These are phyloP conservation scores for Pleurotus cornucopiae DNA, from an alignment of 768 basidiomycete species.

Conservation along the genomic window DNA sequence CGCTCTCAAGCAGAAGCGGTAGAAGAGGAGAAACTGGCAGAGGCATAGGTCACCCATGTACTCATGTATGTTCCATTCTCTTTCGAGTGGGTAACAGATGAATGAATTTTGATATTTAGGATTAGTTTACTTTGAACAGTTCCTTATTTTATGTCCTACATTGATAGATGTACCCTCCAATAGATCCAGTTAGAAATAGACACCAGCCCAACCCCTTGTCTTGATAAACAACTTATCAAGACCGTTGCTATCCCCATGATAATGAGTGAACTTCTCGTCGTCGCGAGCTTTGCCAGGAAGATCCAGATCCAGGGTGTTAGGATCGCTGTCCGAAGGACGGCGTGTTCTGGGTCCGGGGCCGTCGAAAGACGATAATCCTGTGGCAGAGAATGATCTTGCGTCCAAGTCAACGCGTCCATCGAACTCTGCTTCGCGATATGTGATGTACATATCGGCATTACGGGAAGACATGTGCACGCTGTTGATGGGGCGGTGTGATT, in stretches of 20 bases:
- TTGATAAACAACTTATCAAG: slow-evolving; percentile 32
- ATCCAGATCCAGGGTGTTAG: slow-evolving; percentile 7
- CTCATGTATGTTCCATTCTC: no score
- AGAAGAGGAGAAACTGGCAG: background rate
- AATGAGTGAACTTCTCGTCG: slow-evolving; percentile 35
- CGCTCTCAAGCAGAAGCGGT: background rate
- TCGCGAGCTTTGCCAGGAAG: background rate
- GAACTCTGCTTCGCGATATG: slow-evolving; percentile 47
- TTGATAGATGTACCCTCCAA: background rate
- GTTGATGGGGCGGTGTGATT: slow-evolving; percentile 42
- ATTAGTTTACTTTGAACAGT: no score
- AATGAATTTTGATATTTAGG: no score
- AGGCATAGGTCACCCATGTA: background rate
- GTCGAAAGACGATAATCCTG: slow-evolving; percentile 19
- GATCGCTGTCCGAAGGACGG: slow-evolving; percentile 9
- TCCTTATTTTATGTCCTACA: no score
- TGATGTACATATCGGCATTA: slow-evolving; percentile 53
- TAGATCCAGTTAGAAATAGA: slow-evolving; percentile 32
- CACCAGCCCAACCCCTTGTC: slow-evolving; percentile 44
- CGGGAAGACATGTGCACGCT: slow-evolving; percentile 42
- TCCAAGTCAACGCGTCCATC: slow-evolving; percentile 42
- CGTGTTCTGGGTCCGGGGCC: background rate
- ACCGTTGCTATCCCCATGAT: slow-evolving; percentile 33
- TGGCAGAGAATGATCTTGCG: slow-evolving; percentile 36
- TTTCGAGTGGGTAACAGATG: no score